Percentiles rank a stretch among this genome's conserved stretches.
Conservation (phyloP, 345 rosid species). For the Gossypium mustelinum region DNA sequence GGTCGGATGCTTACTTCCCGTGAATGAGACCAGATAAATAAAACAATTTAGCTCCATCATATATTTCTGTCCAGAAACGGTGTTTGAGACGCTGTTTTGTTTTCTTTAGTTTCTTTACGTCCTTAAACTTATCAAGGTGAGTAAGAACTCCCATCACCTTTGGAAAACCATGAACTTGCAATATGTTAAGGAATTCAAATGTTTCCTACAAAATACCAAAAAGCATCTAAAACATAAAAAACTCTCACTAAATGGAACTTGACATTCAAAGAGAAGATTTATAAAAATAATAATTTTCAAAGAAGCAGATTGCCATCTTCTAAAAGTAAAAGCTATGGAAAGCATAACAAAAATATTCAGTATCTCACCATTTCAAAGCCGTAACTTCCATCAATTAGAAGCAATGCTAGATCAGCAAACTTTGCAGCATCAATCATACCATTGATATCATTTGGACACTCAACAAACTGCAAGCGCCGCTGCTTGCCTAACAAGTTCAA, state of each 20-base stretch:
- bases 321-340: background rate
- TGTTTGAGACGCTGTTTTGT: constrained; percentile 88
- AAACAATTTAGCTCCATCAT: constrained; percentile 82
- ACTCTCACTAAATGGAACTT: background rate
- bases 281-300: background rate
- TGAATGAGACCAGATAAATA: constrained; percentile 83
- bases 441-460: constrained; percentile 95
- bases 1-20: constrained; percentile 63
- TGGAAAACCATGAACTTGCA: constrained; percentile 95
- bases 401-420: constrained; percentile 84
- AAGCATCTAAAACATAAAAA: background rate
- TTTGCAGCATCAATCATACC: constrained; percentile 96
- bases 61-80: constrained; percentile 95
- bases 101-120: constrained; percentile 82
- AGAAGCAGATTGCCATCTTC: background rate
- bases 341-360: background rate
- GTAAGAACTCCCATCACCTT: constrained; percentile 96
- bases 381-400: constrained; percentile 87
- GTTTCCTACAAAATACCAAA: constrained; percentile 59
- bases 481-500: constrained; percentile 54
- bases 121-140: constrained; percentile 90
- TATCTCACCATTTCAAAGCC: constrained; percentile 92
- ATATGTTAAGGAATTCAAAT: constrained; percentile 89
- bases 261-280: background rate
- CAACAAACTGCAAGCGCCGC: constrained; percentile 79